Conservation (phyloP, 2,329 filamentous ascomycete genomes). For the Mycosphaerella arachidis region DNA sequence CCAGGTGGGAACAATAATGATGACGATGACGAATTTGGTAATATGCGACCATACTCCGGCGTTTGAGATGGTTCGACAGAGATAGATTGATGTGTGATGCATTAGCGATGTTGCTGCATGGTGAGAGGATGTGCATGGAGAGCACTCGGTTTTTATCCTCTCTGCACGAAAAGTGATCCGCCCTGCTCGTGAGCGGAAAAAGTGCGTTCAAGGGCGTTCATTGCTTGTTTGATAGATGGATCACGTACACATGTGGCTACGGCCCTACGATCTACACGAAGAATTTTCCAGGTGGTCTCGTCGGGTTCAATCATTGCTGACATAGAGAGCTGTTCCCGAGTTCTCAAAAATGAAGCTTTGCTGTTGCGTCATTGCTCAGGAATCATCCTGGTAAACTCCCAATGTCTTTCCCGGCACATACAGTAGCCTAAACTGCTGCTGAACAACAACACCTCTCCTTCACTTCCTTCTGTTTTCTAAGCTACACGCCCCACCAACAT, state of each 20-base stretch:
- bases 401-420: neutral
- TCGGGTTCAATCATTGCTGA: neutral
- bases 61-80: slow-evolving; percentile 4
- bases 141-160: slow-evolving; percentile 1
- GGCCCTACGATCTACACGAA: neutral
- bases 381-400: neutral
- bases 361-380: neutral
- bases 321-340: neutral
- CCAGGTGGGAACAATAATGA: slow-evolving; percentile 8
- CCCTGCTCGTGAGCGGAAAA: too few species aligned
- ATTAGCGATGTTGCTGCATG: neutral
- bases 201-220: neutral
- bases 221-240: neutral
- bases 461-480: neutral
- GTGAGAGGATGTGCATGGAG: neutral
- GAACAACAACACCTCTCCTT: neutral
- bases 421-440: neutral
- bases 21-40: slow-evolving; percentile 20
- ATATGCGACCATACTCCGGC: slow-evolving; percentile 20
- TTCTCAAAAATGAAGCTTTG: neutral
- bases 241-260: neutral
- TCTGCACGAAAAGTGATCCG: too few species aligned
- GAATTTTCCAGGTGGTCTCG: neutral
- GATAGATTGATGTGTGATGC: neutral
- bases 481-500: too few species aligned